Conservation (phyloP, 805 yeast genomes). For the Sugiyamaella qingdaonensis region DNA sequence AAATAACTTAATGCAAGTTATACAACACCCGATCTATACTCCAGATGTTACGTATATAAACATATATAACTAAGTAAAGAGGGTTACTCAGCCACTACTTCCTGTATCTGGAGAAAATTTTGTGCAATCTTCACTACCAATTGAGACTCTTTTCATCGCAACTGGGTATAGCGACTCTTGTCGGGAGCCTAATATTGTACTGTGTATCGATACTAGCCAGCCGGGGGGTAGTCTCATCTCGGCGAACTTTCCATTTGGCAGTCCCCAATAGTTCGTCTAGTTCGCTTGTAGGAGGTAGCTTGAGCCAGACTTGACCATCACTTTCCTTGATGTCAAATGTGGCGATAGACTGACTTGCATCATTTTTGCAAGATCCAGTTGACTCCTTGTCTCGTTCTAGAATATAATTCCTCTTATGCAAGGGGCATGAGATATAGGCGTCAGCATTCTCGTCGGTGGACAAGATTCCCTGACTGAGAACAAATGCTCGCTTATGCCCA, state of each 20-base stretch:
- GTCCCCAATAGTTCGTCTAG: conserved; percentile 37
- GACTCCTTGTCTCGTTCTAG: conserved; percentile 23
- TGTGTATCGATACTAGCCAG: neutral
- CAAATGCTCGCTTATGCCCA: conserved; percentile 40
- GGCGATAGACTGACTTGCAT: conserved; percentile 32
- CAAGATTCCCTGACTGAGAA: conserved; percentile 35
- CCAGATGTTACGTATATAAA: too few species aligned
- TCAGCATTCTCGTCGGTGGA: conserved; percentile 32
- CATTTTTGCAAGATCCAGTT: conserved; percentile 34
- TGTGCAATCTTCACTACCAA: too few species aligned
- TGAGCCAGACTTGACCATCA: conserved; percentile 29
- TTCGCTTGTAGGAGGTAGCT: conserved; percentile 34
- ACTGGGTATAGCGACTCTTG: conserved; percentile 2
- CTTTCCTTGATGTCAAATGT: conserved; percentile 36
- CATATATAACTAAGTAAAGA: too few species aligned
- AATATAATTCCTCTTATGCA: conserved; percentile 36
- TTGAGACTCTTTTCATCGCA: neutral
- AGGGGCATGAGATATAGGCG: conserved; percentile 37
- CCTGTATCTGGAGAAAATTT: too few species aligned
- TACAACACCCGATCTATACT: too few species aligned
- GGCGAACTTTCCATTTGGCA: conserved; percentile 33
- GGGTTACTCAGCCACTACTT: too few species aligned
- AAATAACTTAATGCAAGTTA: too few species aligned
- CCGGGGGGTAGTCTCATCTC: conserved; percentile 2
- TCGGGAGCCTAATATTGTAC: neutral